phyloP scores from a whole-genome alignment of 148 eudicot genomes.

The Diospyros lotus region DNA sequence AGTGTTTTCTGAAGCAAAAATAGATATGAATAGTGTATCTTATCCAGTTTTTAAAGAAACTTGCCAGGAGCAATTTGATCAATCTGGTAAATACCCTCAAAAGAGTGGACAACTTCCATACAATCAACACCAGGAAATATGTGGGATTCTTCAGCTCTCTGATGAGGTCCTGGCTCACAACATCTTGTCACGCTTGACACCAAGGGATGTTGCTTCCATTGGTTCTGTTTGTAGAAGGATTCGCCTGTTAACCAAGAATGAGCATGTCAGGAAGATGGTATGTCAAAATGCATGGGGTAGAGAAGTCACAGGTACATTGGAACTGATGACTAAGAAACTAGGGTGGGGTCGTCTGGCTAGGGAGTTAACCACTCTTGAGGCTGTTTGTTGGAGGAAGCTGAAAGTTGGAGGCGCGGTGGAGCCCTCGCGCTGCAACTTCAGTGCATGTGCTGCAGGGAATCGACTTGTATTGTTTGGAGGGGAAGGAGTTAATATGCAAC shows the following conservation, averaged over 20 bases:
- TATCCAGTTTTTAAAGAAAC: slow-evolving; percentile 81
- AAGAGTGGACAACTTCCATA: slow-evolving; percentile 25
- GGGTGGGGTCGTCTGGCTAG: slow-evolving; percentile 89
- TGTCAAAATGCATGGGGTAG: slow-evolving; percentile 92
- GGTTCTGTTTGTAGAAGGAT: slow-evolving; percentile 78
- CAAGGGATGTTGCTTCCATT: slow-evolving; percentile 80
- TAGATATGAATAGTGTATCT: slow-evolving; percentile 63
- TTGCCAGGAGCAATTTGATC: slow-evolving; percentile 30
- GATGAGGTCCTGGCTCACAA: slow-evolving; percentile 87
- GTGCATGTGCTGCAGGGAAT: slow-evolving; percentile 85
- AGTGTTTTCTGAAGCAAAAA: slow-evolving; percentile 62
- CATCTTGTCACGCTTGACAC: slow-evolving; percentile 77
- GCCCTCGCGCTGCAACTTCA: slow-evolving; percentile 83
- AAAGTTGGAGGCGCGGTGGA: slow-evolving; percentile 76
- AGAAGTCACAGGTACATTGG: slow-evolving; percentile 72
- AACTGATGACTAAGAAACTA: slow-evolving; percentile 59
- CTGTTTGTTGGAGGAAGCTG: slow-evolving; percentile 76
- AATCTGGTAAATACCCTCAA: slow-evolving; percentile 21
- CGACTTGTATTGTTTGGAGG: slow-evolving; percentile 81
- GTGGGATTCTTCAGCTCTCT: slow-evolving; percentile 77
- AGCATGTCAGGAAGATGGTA: slow-evolving; percentile 79
- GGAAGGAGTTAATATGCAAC: slow-evolving; percentile 85
- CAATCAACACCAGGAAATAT: slow-evolving; percentile 29
- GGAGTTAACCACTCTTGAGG: slow-evolving; percentile 84
- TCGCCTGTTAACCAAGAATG: slow-evolving; percentile 66